Evolutionary conservation across 768 basidiomycete genomes (phyloP).

Genomic region (Agrocybe pediades): DNA sequence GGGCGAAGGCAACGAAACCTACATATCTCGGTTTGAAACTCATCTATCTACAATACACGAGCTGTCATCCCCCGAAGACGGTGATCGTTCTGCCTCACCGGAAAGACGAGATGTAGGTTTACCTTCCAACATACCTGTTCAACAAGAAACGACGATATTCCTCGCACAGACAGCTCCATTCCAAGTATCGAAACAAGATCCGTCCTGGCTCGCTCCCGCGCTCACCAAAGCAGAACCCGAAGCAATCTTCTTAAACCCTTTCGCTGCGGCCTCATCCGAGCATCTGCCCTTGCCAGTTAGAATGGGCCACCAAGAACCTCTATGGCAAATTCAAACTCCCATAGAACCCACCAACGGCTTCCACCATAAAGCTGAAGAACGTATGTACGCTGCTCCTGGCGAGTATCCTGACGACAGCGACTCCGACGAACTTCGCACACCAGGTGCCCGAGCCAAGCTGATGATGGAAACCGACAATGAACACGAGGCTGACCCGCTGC

Average conservation of each 20-base stretch:
- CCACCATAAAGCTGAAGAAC: neutral
- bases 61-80: slow-evolving; percentile 26
- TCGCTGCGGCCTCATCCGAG: slow-evolving; percentile 14
- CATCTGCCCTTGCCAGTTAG: slow-evolving; percentile 18
- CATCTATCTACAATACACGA: slow-evolving; percentile 33
- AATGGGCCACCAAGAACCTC: slow-evolving; percentile 17
- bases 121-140: neutral
- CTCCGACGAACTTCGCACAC: slow-evolving; percentile 18
- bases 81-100: slow-evolving; percentile 13
- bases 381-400: neutral
- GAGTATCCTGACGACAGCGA: slow-evolving; percentile 11
- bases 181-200: too few relatives aligned
- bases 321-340: slow-evolving; percentile 18
- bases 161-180: too few relatives aligned
- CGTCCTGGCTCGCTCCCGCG: slow-evolving; percentile 21
- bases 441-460: slow-evolving; percentile 10
- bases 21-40: slow-evolving; percentile 20
- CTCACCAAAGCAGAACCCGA: slow-evolving; percentile 12
- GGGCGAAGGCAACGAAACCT: slow-evolving; percentile 19
- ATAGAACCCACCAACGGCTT: slow-evolving; percentile 9
- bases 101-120: neutral
- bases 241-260: slow-evolving; percentile 20
- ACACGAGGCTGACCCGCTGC: slow-evolving; percentile 21
- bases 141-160: neutral
- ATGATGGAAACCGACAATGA: slow-evolving; percentile 17